Base-by-base conservation (phyloP, 768 basidiomycete genomes). In the Mycena metata region DNA sequence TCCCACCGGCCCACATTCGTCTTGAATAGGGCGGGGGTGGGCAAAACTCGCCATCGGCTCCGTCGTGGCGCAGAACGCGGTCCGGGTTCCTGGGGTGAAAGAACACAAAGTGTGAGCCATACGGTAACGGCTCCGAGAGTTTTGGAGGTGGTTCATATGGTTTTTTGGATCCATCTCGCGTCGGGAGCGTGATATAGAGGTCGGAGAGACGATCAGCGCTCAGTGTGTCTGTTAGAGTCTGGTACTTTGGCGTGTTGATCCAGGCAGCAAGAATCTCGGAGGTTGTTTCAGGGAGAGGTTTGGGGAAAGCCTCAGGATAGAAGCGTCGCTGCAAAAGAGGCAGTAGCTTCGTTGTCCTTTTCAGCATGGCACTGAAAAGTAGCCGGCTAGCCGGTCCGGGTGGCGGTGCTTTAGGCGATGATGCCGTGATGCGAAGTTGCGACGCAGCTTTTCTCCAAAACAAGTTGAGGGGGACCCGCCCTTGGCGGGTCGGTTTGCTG, bases 1-100 rank as follows among this genome's bases (percentile, higher is more conserved):
- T 84, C 2, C 92, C 93, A 16, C 91, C 86, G 1, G 91, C 91
- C 92, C 92, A 94, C 93, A 94, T 94, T n/a, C 92, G 83, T 58
- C 90, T 84, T 24, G 88, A 85, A 79, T 91, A 93, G 4, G 92
- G 91, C 56, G 84, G 79, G 0, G 92, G 92, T 2, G 92, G 91
- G 70, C 89, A 89, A 61, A 92, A 89, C 56, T 90, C 88, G 0
- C 85, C 82, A 60, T 92, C 92, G 11, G 92, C 92, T 13, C 91
- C 92, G 72, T 94, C 92, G 19, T 81, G 69, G 13, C 90, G 85
- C 35, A 94, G 81, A 17, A 76, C 73, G 10, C 74, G 43, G 74
- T 92, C 90, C 0, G 91, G 85, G 45, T 83, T 84, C 26, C 88
- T 85, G 4, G 87, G 86, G 58, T 92, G 90, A 78, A 94, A 94